A percentile compares a stretch with the other conserved stretches of the same genome.
These are phyloP conservation scores for Vitis rupestris DNA, from an alignment of 164 flowering plant genomes.

Conservation along the genomic window DNA sequence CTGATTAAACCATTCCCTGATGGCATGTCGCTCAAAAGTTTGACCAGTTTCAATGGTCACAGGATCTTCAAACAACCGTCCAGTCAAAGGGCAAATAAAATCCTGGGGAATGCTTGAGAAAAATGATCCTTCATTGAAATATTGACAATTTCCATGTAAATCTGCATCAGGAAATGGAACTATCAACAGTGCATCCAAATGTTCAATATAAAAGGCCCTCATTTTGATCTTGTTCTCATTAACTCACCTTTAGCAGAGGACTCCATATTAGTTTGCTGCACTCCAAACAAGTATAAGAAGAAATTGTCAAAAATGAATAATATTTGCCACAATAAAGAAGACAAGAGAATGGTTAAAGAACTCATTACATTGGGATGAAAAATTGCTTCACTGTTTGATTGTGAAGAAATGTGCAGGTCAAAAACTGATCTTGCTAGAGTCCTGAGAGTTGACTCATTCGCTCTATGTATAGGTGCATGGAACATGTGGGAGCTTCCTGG, in stretches of 20 bases:
- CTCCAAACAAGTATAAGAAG: slow-evolving; percentile 5
- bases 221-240: neutral
- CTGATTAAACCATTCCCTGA: slow-evolving; percentile 53
- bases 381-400: slow-evolving; percentile 11
- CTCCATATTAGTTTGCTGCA: slow-evolving; percentile 30
- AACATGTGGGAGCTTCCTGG: slow-evolving; percentile 9
- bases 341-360: neutral
- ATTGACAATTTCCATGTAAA: slow-evolving; percentile 19
- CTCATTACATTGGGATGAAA: slow-evolving; percentile 14
- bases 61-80: slow-evolving; percentile 65
- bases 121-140: slow-evolving; percentile 27
- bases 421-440: slow-evolving; percentile 38
- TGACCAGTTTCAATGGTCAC: slow-evolving; percentile 81
- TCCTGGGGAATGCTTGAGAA: slow-evolving; percentile 48
- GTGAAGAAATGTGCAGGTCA: slow-evolving; percentile 14
- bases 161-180: slow-evolving; percentile 35
- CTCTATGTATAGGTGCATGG: slow-evolving; percentile 23
- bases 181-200: neutral
- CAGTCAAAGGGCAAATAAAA: slow-evolving; percentile 67
- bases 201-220: neutral
- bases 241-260: slow-evolving; percentile 35
- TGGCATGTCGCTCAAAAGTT: slow-evolving; percentile 63
- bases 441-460: slow-evolving; percentile 37
- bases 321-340: neutral
- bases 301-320: neutral